A percentile compares a stretch with the other conserved stretches of the same genome.
Evolutionary conservation across 2,329 filamentous ascomycete species (phyloP).

Genomic region (Exutisphaerella laricina): DNA sequence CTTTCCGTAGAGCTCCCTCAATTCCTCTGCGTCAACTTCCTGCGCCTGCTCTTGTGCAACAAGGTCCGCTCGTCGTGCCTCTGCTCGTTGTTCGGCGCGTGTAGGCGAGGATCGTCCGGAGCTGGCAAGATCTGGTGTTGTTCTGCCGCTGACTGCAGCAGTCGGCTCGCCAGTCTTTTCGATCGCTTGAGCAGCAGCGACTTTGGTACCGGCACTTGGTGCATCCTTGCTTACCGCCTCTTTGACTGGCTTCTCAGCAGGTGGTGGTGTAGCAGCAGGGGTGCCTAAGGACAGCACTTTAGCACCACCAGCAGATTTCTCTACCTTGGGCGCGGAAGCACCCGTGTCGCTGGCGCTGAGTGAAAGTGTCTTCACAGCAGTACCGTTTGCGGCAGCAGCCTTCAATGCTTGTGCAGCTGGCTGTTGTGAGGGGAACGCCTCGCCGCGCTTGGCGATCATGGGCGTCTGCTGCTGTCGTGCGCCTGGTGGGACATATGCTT

Average conservation of each 20-base stretch:
- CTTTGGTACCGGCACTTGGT: conserved; percentile 71
- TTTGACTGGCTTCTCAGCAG: conserved; percentile 42
- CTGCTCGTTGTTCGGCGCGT: conserved; percentile 51
- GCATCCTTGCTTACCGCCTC: conserved; percentile 34
- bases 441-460: conserved; percentile 59
- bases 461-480: conserved; percentile 47
- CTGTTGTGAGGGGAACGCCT: conserved; percentile 46
- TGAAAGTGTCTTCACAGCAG: conserved; percentile 54
- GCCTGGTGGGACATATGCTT: conserved; percentile 45
- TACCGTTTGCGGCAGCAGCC: conserved; percentile 49
- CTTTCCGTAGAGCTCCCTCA: conserved; percentile 96
- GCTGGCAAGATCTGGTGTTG: conserved; percentile 67
- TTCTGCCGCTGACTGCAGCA: conserved; percentile 57
- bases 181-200: conserved; percentile 80
- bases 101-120: conserved; percentile 72
- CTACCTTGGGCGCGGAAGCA: conserved; percentile 51
- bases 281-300: conserved; percentile 68
- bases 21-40: conserved; percentile 73
- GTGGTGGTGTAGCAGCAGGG: conserved; percentile 41
- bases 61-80: conserved; percentile 66
- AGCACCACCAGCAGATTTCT: conserved; percentile 45
- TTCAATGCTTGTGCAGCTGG: conserved; percentile 42
- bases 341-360: conserved; percentile 46
- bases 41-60: conserved; percentile 76
- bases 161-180: conserved; percentile 77